Base-by-base conservation (phyloP, 2,329 filamentous ascomycete genomes). In the Kalmusia sp. region DNA sequence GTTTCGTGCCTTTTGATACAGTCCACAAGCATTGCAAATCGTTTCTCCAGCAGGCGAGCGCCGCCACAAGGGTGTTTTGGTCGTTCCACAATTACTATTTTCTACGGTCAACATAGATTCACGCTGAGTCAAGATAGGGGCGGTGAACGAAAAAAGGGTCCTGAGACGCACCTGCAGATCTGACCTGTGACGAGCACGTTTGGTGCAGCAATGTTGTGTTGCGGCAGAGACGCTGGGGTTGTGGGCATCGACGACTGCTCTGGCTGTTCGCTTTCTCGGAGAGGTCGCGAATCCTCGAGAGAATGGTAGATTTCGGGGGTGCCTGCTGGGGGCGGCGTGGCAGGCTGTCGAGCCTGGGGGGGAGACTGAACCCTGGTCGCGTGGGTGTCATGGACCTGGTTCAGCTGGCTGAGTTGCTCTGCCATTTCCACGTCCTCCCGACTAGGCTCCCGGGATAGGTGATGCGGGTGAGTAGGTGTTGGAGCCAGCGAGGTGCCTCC, bases 1-100 rank as follows among this genome's bases (percentile, higher is more conserved):
- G 71, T 98, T 98, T 62, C 95, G 87, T 8, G 93, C 93, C 75
- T 98, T 98, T 58, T 91, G 82, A 74, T 99, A 99, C 14, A 99
- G 82, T 35, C 95, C 95, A 70, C 95, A 99, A 5, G 95, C 95
- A 76, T 99, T 99, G 78, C 95, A 99, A 55, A 99, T 98, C 24
- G 92, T 97, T 49, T 92, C 90, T 25, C 95, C 95, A 66, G 93
- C 88, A 0, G 93, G 93, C 14, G 93, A 96, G 68, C 95, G 86
- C 71, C 95, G 87, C 95, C 95, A 99, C 31, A 99, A 78, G 21
- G 95, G 95, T 40, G 95, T 99, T 72, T 90, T 88, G 47, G 92
- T 97, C 14, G 95, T 98, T 52, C 89, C 89, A 73, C 95, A 99
- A 76, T 99, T 99, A 72, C 95, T 99, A n/a, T 61, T 35, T 48